Base-by-base conservation (phyloP, 1,284 basidiomycete genomes). In the Melampsora occidentalis region DNA sequence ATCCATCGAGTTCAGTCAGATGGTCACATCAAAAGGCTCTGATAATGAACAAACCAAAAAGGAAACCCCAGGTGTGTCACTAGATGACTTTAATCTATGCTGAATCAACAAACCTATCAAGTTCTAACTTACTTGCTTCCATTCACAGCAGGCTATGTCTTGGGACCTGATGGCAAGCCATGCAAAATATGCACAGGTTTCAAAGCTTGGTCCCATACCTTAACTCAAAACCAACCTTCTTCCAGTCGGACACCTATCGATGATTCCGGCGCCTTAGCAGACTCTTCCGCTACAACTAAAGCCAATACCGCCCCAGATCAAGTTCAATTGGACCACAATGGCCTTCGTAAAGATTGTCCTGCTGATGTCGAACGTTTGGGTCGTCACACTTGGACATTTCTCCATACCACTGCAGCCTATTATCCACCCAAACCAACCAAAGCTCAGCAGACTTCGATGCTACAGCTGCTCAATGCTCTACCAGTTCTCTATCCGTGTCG, bases 321-420 rank as follows among this genome's bases (percentile, higher is more conserved):
- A 42, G 42, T 42, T 42, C 42, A 12, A 42, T 42, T 42, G 42
- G 42, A 42, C 12, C 42, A 42, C 42, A 42, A 42, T 12, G 42
- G 42, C 12, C 42, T 42, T 42, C 42, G 42, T 14, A 9, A 35
- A n/a, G 68, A 69, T 49, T 69, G 68, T 69, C 68, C 68, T 22
- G 48, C 51, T 22, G 68, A 69, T 57, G 48, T 51, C n/a, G 42
- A 33, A 5, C 68, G 68, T 35, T 22, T 69, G 59, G 68, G 68
- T n/a, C 68, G 68, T 2, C 68, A 69, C n/a, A 96, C 94, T 3
- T 97, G 94, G 94, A 91, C 93, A 22, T 97, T 97, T 87, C 86
- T 97, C 49, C 94, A 97, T 82, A 90, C 93, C 1, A 90, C 94
- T 3, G 93, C 93, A 0, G 92, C 94, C 20, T 95, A 97, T 83